Conservation (phyloP, 352 stramenopile species). For the Blastocystis sp. region DNA sequence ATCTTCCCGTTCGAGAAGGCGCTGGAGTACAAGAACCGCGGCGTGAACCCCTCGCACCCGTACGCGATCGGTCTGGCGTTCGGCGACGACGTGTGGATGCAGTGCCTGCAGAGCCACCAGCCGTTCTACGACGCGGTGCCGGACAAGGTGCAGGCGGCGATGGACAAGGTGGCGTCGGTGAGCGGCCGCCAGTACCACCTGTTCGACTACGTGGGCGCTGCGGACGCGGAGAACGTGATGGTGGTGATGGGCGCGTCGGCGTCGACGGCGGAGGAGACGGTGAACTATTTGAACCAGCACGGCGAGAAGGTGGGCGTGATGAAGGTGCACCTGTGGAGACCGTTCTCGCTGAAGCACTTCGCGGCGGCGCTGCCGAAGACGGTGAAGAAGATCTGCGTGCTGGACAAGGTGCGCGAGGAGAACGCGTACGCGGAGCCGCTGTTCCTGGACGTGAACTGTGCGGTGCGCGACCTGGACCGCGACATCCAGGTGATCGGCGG, state of each 20-base stretch:
- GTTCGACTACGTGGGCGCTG: slow-evolving; percentile 78
- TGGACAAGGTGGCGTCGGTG: slow-evolving; percentile 78
- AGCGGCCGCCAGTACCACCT: slow-evolving; percentile 79
- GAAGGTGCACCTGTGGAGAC: slow-evolving; percentile 77
- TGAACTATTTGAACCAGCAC: slow-evolving; percentile 78
- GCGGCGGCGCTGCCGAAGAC: slow-evolving; percentile 75
- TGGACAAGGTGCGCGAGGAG: slow-evolving; percentile 76
- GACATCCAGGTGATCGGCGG: slow-evolving; percentile 74
- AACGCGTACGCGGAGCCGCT: slow-evolving; percentile 76
- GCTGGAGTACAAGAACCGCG: slow-evolving; percentile 71
- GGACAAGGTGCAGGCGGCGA: slow-evolving; percentile 77
- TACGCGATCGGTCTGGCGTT: slow-evolving; percentile 34
- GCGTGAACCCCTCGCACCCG: slow-evolving; percentile 39
- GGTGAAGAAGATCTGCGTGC: slow-evolving; percentile 76
- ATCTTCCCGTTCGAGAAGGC: slow-evolving; percentile 71
- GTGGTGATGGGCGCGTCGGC: slow-evolving; percentile 77
- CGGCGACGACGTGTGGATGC: slow-evolving; percentile 65
- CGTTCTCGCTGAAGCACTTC: slow-evolving; percentile 79
- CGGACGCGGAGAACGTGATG: slow-evolving; percentile 77
- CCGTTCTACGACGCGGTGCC: slow-evolving; percentile 71
- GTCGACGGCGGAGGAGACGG: slow-evolving; percentile 74
- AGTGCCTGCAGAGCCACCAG: slow-evolving; percentile 31
- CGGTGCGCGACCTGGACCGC: slow-evolving; percentile 75
- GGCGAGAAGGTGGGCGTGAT: slow-evolving; percentile 78
- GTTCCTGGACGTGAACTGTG: slow-evolving; percentile 78